Percentiles rank a stretch among this genome's conserved stretches.
phyloP scores from a whole-genome alignment of 1,284 basidiomycete genomes.

The Cryptococcus sp. region DNA sequence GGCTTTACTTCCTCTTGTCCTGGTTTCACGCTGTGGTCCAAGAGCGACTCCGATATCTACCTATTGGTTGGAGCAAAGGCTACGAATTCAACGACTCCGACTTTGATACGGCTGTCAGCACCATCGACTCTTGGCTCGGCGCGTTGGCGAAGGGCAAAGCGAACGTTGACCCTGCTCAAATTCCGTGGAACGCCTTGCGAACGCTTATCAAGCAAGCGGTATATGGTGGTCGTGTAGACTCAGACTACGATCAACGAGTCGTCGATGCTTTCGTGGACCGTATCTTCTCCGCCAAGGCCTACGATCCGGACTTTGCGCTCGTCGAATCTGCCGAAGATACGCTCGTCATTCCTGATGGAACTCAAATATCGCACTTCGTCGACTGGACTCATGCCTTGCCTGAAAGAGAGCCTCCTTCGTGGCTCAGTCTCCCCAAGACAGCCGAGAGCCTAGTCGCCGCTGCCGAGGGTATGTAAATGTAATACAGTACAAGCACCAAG shows the following conservation, averaged over 20 bases:
- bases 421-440: slow-evolving; percentile 83
- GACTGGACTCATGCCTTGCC: slow-evolving; percentile 81
- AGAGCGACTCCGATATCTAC: slow-evolving; percentile 89
- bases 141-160: slow-evolving; percentile 75
- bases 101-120: slow-evolving; percentile 83
- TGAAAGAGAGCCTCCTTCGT: slow-evolving; percentile 84
- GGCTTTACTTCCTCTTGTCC: slow-evolving; percentile 88
- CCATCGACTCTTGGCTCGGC: slow-evolving; percentile 84
- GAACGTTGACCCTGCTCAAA: slow-evolving; percentile 81
- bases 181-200: slow-evolving; percentile 89
- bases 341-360: slow-evolving; percentile 78
- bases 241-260: slow-evolving; percentile 86
- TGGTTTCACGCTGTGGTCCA: slow-evolving; percentile 98
- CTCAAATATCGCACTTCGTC: slow-evolving; percentile 82
- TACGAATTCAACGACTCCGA: slow-evolving; percentile 99
- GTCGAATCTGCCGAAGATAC: slow-evolving; percentile 56
- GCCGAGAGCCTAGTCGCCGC: slow-evolving; percentile 87
- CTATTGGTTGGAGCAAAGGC: slow-evolving; percentile 88
- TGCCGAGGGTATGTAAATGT: slow-evolving; percentile 72
- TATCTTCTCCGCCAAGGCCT: slow-evolving; percentile 78
- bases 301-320: slow-evolving; percentile 85
- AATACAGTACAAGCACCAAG: background rate
- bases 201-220: slow-evolving; percentile 90
- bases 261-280: slow-evolving; percentile 86
- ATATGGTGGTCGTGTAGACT: slow-evolving; percentile 89